Percentiles rank a stretch among this genome's conserved stretches.
phyloP scores from a whole-genome alignment of 768 basidiomycete species.

The Gloeopeniophorella convolvens region DNA sequence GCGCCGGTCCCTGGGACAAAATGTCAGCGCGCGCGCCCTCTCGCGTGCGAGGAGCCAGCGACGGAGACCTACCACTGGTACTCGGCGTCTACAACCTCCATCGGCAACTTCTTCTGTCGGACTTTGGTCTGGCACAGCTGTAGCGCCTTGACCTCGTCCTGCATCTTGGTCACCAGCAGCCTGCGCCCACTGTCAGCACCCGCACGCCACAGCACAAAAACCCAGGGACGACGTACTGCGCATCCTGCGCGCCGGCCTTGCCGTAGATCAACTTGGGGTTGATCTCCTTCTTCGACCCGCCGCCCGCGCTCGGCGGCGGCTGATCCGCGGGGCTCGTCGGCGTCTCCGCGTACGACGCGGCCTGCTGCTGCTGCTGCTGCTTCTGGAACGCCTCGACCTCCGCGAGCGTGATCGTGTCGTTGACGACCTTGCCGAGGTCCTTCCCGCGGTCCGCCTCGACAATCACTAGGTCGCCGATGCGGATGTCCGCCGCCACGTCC shows the following conservation, averaged over 20 bases:
- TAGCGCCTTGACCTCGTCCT: slow-evolving; percentile 89
- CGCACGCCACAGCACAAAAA: neutral
- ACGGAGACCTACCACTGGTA: slow-evolving; percentile 79
- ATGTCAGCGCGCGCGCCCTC: neutral
- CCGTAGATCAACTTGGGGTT: slow-evolving; percentile 96
- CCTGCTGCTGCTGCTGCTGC: slow-evolving; percentile 46
- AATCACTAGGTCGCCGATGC: slow-evolving; percentile 87
- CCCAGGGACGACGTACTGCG: slow-evolving; percentile 48
- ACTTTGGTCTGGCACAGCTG: slow-evolving; percentile 90
- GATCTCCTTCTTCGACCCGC: slow-evolving; percentile 76
- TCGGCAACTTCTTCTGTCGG: slow-evolving; percentile 87
- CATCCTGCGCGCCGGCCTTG: slow-evolving; percentile 78
- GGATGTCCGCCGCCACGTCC: slow-evolving; percentile 57
- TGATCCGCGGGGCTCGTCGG: slow-evolving; percentile 45
- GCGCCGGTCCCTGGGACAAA: slow-evolving; percentile 74
- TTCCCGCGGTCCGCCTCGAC: slow-evolving; percentile 95
- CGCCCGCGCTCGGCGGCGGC: slow-evolving; percentile 18
- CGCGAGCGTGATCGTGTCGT: slow-evolving; percentile 81
- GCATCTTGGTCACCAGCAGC: slow-evolving; percentile 70
- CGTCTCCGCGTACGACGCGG: slow-evolving; percentile 32
- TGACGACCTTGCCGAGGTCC: slow-evolving; percentile 87
- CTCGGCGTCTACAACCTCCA: slow-evolving; percentile 98
- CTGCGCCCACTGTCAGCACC: slow-evolving; percentile 31
- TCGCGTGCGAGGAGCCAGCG: neutral
- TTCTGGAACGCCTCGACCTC: slow-evolving; percentile 91